Base-by-base conservation (phyloP, 495 filamentous ascomycete species). In the Xylaria longipes region DNA sequence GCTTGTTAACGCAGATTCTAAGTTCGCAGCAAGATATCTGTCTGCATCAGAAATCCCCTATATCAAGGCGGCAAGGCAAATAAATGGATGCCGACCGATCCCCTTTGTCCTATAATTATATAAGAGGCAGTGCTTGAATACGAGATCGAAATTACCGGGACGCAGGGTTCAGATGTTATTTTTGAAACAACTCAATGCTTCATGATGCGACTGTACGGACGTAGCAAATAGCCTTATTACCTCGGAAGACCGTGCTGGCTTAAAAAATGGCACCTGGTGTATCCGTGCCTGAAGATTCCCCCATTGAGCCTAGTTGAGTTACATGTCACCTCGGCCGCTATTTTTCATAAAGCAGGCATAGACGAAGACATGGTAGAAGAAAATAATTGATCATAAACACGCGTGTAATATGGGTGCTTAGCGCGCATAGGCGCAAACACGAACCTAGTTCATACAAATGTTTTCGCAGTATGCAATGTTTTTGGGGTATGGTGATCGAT, bases 401-500 rank as follows among this genome's bases (percentile, higher is more conserved):
- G 41, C 25, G 15, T 27, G 27, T 64, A 9, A 29, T 31, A 2
- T 14, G 60, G 39, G 12, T 45, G 60, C 35, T 33, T 61, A 61
- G 60, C 22, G 61, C 22, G 37, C 39, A 7, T 39, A 29, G 39
- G 39, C 7, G 11, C 25, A 46, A 48, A 48, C 62, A 33, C 27
- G 14, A n/a, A n/a, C 6, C 35, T 37, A 37, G 37, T 65, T 46
- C 62, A 65, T 20, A 25, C n/a, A 31, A n/a, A 3, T 65, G 25
- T 22, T 35, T 52, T 52, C 22, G n/a, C 14, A 17, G 20, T 9
- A 67, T 48, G 33, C n/a, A 22, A 25, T 67, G 12, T 17, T 17
- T n/a, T 56, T 17, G 63, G 63, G 15, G 17, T 50, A 50, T 37
- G 41, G 60, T 63, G 63, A 66, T 52, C 31, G 56, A 43, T 67